phyloP scores from a whole-genome alignment of 2,329 filamentous ascomycete genomes.

The Monilinia laxa region DNA sequence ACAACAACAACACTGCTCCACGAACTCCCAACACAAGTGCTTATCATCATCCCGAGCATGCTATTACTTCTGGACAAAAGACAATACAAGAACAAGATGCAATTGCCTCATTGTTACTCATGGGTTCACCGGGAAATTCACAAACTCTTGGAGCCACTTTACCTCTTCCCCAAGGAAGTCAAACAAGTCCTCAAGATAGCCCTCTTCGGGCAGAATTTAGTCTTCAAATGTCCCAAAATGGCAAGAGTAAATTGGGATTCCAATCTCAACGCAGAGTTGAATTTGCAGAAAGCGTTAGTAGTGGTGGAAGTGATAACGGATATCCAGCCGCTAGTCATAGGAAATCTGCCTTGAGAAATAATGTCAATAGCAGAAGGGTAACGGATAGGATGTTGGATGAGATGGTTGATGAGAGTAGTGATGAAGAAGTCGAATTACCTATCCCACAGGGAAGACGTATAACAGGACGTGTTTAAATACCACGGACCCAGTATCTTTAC shows the following conservation, averaged over 20 bases:
- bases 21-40: conserved; percentile 31
- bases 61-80: conserved; percentile 63
- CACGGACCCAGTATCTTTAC: neutral
- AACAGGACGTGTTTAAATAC: conserved; percentile 27
- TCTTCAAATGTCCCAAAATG: conserved; percentile 27
- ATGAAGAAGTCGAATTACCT: conserved; percentile 40
- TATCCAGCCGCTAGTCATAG: neutral
- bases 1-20: conserved; percentile 30
- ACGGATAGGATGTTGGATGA: conserved; percentile 41
- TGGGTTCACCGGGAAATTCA: conserved; percentile 76
- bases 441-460: conserved; percentile 35
- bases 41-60: conserved; percentile 23
- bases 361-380: conserved; percentile 29
- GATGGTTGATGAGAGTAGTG: conserved; percentile 40
- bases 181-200: conserved; percentile 37
- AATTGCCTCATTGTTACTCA: conserved; percentile 75
- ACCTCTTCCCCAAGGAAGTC: conserved; percentile 47
- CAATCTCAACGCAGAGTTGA: conserved; percentile 29
- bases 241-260: conserved; percentile 31
- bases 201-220: conserved; percentile 39
- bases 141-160: conserved; percentile 55
- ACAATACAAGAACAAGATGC: conserved; percentile 75
- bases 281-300: conserved; percentile 30
- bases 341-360: conserved; percentile 23
- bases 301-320: conserved; percentile 14